Percentiles rank a stretch among this genome's conserved stretches.
These are phyloP conservation scores for Penicillium janthinellum DNA, from an alignment of 2,329 filamentous ascomycete genomes.

Conservation along the genomic window DNA sequence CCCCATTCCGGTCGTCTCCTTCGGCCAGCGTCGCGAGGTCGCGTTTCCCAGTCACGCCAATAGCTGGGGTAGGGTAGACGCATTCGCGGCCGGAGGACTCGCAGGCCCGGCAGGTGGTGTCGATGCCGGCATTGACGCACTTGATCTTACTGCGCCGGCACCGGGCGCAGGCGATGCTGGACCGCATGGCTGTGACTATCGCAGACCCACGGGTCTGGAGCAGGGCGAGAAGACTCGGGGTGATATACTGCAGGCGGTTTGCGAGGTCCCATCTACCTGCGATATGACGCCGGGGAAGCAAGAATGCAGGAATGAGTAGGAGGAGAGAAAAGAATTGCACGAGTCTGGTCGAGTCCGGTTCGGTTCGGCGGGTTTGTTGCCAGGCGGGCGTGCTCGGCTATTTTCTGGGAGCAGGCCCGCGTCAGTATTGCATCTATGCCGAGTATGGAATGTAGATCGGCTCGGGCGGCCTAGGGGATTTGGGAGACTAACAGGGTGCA, in stretches of 20 bases:
- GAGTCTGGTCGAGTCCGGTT: not conserved
- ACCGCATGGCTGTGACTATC: slow-evolving; percentile 58
- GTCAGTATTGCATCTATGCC: slow-evolving; percentile 20
- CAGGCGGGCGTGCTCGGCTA: slow-evolving; percentile 8
- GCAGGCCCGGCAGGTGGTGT: slow-evolving; percentile 73
- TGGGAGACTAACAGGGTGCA: not conserved
- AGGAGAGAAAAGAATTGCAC: not conserved
- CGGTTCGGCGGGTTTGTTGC: not conserved
- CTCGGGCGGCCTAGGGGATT: not conserved
- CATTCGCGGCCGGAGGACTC: slow-evolving; percentile 72
- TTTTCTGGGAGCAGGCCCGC: slow-evolving; percentile 4
- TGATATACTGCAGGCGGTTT: slow-evolving; percentile 3
- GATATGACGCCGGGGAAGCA: not conserved
- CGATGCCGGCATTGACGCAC: slow-evolving; percentile 76
- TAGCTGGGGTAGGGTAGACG: slow-evolving; percentile 61
- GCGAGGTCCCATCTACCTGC: slow-evolving; percentile 14
- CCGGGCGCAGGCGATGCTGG: slow-evolving; percentile 74
- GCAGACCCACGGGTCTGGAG: slow-evolving; percentile 18
- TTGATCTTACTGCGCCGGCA: slow-evolving; percentile 84
- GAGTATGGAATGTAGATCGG: not conserved
- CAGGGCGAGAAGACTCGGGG: slow-evolving; percentile 3
- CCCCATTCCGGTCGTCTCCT: slow-evolving; percentile 43
- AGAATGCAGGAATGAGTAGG: not conserved
- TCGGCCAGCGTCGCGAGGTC: slow-evolving; percentile 41
- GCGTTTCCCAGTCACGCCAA: slow-evolving; percentile 42